Evolutionary conservation across 2,329 filamentous ascomycete genomes (phyloP).

Genomic region (Colletotrichum zoysiae): DNA sequence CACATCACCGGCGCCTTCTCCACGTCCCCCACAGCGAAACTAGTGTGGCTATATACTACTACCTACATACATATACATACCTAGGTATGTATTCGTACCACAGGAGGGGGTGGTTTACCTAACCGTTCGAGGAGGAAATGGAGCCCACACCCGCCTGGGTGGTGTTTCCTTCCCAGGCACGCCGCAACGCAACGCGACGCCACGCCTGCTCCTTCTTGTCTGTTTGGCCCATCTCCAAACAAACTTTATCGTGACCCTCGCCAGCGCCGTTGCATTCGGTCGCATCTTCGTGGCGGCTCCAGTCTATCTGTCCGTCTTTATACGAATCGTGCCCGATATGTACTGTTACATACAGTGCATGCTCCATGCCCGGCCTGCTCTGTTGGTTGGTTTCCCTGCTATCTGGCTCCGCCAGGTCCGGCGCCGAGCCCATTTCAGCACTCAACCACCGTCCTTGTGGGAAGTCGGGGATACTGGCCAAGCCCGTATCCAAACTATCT

Average conservation of each 20-base stretch:
- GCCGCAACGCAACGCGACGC: constrained; percentile 1
- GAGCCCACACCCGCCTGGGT: constrained; percentile 22
- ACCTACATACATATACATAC: not conserved
- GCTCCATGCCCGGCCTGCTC: not conserved
- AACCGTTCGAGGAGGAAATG: not conserved
- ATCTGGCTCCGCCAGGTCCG: not conserved
- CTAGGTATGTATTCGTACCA: too few species aligned
- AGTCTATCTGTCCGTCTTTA: not conserved
- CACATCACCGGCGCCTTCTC: constrained; percentile 39
- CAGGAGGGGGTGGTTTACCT: too few species aligned
- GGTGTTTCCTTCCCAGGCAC: constrained; percentile 35
- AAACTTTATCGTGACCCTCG: constrained; percentile 40
- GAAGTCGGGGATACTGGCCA: not conserved
- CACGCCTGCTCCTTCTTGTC: not conserved
- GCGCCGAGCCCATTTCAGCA: not conserved
- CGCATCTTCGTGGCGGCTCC: constrained; percentile 21
- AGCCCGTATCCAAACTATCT: constrained; percentile 3
- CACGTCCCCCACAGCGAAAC: constrained; percentile 37
- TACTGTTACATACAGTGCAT: not conserved
- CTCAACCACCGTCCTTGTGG: not conserved
- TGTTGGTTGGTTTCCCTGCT: not conserved
- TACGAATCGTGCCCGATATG: not conserved
- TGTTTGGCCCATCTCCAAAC: constrained; percentile 28
- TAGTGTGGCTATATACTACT: too few species aligned
- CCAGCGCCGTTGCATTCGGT: constrained; percentile 40